Evolutionary conservation across 352 stramenopile genomes (phyloP).

Genomic region (Phytophthora crassamura): DNA sequence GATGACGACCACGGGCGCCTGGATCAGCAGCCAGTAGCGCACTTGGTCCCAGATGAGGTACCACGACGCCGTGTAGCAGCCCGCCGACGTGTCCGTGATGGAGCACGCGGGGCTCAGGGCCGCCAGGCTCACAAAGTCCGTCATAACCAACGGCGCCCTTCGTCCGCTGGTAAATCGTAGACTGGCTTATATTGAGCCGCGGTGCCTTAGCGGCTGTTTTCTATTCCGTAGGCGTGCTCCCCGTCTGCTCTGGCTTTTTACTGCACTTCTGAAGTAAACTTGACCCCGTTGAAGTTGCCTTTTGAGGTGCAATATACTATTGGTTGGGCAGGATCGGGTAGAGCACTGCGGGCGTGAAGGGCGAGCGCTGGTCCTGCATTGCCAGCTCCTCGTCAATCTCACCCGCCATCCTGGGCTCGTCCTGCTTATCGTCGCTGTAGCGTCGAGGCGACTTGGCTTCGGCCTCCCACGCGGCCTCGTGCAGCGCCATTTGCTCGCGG

Average conservation of each 20-base stretch:
- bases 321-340: slow-evolving; percentile 63
- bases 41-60: slow-evolving; percentile 84
- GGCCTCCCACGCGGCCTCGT: slow-evolving; percentile 12
- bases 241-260: slow-evolving; percentile 27
- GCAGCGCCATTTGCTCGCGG: slow-evolving; percentile 17
- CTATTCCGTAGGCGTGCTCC: slow-evolving; percentile 4
- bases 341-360: slow-evolving; percentile 62
- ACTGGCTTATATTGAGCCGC: slow-evolving; percentile 7
- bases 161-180: slow-evolving; percentile 8
- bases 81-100: slow-evolving; percentile 57
- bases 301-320: slow-evolving; percentile 8
- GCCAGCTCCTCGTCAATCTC: slow-evolving; percentile 29
- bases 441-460: slow-evolving; percentile 3
- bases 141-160: slow-evolving; percentile 10
- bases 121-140: slow-evolving; percentile 10
- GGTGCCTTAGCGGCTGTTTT: slow-evolving; percentile 20
- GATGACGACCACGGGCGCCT: slow-evolving; percentile 68
- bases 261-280: slow-evolving; percentile 16
- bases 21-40: slow-evolving; percentile 80
- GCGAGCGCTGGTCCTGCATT: slow-evolving; percentile 35
- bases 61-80: slow-evolving; percentile 86
- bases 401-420: slow-evolving; percentile 29
- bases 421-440: slow-evolving; percentile 40
- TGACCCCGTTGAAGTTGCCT: slow-evolving; percentile 9
- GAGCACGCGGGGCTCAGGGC: slow-evolving; percentile 47